These are phyloP conservation scores for Serendipita sp. DNA, from an alignment of 768 basidiomycete genomes.

Conservation along the genomic window DNA sequence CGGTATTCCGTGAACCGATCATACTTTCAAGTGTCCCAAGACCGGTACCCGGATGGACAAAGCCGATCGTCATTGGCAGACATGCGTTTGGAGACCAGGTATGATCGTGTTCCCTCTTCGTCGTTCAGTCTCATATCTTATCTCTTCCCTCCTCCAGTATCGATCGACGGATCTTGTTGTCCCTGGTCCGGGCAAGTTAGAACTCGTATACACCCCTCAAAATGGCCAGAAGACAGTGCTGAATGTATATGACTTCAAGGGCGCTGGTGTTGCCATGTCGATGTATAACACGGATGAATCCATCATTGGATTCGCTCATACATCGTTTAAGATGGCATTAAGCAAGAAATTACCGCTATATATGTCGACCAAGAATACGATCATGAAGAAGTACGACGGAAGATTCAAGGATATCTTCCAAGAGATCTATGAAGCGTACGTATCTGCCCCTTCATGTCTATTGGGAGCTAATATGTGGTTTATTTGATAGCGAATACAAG, in stretches of 20 bases:
- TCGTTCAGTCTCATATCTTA: neutral
- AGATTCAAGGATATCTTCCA: conserved; percentile 99
- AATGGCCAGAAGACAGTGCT: conserved; percentile 56
- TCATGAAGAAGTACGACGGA: conserved; percentile 94
- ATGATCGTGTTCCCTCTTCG: conserved; percentile 12
- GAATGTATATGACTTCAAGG: conserved; percentile 89
- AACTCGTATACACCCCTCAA: conserved; percentile 74
- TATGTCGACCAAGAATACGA: conserved; percentile 97
- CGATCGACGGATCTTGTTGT: conserved; percentile 86
- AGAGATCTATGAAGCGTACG: conserved; percentile 70
- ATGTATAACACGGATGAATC: conserved; percentile 99
- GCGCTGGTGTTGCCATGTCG: conserved; percentile 78
- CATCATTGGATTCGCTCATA: conserved; percentile 88
- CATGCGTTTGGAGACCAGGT: conserved; percentile 97
- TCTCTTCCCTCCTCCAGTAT: conserved; percentile 32
- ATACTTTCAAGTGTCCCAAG: conserved; percentile 79
- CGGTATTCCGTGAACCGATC: conserved; percentile 98
- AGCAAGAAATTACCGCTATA: conserved; percentile 40
- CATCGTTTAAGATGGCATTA: conserved; percentile 93
- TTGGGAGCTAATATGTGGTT: neutral
- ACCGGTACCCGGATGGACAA: conserved; percentile 90
- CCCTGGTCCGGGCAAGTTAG: conserved; percentile 83
- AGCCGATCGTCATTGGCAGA: conserved; percentile 90
- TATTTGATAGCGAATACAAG: conserved; percentile 43
- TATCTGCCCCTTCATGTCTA: conserved; percentile 6